Conservation (phyloP, 2,329 filamentous ascomycete species). For the Claviceps sorghi region DNA sequence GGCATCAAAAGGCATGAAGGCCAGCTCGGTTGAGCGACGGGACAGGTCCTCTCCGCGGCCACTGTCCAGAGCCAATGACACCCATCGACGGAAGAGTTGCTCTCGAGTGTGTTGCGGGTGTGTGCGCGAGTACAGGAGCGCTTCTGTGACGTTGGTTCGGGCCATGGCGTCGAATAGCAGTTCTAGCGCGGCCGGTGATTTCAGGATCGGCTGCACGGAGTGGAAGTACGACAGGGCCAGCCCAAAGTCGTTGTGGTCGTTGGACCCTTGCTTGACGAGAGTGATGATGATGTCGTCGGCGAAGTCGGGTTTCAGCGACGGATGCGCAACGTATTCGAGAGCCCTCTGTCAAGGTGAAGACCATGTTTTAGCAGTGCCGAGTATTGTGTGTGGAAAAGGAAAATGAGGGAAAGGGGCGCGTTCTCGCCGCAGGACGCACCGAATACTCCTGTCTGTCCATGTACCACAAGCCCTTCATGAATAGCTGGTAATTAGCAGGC, state of each 20-base stretch:
- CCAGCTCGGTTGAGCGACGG: constrained; percentile 50
- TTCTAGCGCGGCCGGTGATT: constrained; percentile 44
- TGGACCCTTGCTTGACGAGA: constrained; percentile 45
- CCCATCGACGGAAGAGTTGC: constrained; percentile 51
- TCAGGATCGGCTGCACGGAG: constrained; percentile 58
- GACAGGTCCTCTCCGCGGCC: constrained; percentile 26
- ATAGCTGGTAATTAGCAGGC: constrained; percentile 61
- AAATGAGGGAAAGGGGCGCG: no score
- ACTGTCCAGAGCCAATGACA: constrained; percentile 41
- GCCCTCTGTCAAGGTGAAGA: constrained; percentile 35
- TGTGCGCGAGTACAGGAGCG: constrained; percentile 56
- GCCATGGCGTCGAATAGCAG: constrained; percentile 57
- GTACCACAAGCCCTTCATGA: constrained; percentile 71
- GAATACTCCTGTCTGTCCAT: constrained; percentile 59
- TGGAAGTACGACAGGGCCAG: constrained; percentile 68
- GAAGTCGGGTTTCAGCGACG: constrained; percentile 66
- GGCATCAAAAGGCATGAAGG: constrained; percentile 55
- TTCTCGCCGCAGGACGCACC: constrained; percentile 21
- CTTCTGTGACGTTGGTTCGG: constrained; percentile 52
- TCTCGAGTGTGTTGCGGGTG: constrained; percentile 47
- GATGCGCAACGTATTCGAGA: constrained; percentile 63
- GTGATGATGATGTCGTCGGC: constrained; percentile 65
- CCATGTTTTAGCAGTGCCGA: background rate
- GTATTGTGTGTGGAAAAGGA: background rate
- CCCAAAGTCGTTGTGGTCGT: constrained; percentile 37